Evolutionary conservation across 306 rosid genomes (phyloP), one percentile per base, ranked within the genome.

Genomic region (Lupinus albus): DNA sequence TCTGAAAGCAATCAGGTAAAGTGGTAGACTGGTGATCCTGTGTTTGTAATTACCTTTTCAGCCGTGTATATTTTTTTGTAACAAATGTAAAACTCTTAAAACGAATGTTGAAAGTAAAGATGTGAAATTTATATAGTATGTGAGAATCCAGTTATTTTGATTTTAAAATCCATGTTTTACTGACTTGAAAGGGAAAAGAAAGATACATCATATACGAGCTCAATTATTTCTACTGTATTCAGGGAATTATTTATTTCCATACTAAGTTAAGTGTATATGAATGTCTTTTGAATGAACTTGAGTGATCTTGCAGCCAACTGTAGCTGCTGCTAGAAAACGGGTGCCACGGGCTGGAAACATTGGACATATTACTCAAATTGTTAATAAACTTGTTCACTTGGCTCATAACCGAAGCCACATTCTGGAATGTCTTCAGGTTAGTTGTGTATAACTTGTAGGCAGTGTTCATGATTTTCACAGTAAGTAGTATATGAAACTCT

Each of bases 331-430:
- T 60, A 95, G 92, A 50, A 86, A 78, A 71, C 85, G 0, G 63
- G 88, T 83, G 8, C 85, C 92, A 20, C 87, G 92, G 72, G 83
- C 65, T 10, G 97, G 99, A 73, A 88, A 90, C 80, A 73, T 94
- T 69, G 97, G 99, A 16, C 99, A 90, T 75, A 86, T 89, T 42
- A 90, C 96, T 18, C 83, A 85, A 25, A 84, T 88, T 61, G 81
- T 86, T 61, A 94, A 86, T 58, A 94, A 86, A 83, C 86, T 94
- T 55, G 50, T 85, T 74, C 88, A 90, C 47, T 62, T 94, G 79
- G 87, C 85, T 50, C 89, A 80, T 58, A 76, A 78, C 84, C 92
- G 57, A 79, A 82, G 84, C 79, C 72, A 64, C 32, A 67, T 94
- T 46, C 82, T 76, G 61, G 67, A 86, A 54, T 76, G 46, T 80